Conservation (phyloP, 371 early-diverging fungal genomes). For the Blastocladiella emersonii region DNA sequence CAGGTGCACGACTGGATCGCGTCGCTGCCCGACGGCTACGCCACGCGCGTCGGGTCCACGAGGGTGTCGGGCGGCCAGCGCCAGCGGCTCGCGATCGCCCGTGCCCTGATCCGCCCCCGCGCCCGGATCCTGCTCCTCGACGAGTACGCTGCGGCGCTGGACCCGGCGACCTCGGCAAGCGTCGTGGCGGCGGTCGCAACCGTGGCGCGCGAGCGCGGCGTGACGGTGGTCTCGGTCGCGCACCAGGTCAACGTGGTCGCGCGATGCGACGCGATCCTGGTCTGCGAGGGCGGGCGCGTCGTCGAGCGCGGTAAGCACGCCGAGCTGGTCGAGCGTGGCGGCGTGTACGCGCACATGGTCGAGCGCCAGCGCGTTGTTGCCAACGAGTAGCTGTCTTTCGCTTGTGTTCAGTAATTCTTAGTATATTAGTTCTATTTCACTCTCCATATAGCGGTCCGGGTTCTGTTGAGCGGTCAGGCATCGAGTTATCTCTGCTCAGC, state of each 20-base stretch:
- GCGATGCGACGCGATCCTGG: constrained; percentile 45
- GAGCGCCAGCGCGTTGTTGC: too few species aligned
- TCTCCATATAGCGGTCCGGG: too few species aligned
- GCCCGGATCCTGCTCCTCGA: constrained; percentile 74
- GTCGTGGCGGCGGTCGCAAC: constrained; percentile 46
- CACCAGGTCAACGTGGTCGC: constrained; percentile 44
- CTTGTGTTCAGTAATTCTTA: too few species aligned
- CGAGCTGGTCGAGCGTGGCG: constrained; percentile 22
- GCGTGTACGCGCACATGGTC: too few species aligned
- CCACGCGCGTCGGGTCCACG: constrained; percentile 23
- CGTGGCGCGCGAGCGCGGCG: constrained; percentile 39
- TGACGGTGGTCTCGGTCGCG: constrained; percentile 24
- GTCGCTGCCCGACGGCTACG: constrained; percentile 52
- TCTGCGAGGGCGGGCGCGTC: constrained; percentile 38
- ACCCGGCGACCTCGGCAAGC: constrained; percentile 72
- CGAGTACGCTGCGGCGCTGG: constrained; percentile 88
- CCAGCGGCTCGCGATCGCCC: constrained; percentile 54
- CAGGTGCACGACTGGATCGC: constrained; percentile 32
- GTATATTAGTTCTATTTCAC: too few species aligned
- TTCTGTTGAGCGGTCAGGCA: too few species aligned
- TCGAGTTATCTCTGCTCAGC: too few species aligned
- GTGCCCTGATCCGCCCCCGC: constrained; percentile 66
- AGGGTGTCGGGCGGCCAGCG: constrained; percentile 74
- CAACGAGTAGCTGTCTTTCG: too few species aligned
- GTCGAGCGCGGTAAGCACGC: constrained; percentile 43